Percentiles rank a stretch among this genome's conserved stretches.
Evolutionary conservation across 805 yeast genomes (phyloP).

Genomic region (Lipomyces kockii): DNA sequence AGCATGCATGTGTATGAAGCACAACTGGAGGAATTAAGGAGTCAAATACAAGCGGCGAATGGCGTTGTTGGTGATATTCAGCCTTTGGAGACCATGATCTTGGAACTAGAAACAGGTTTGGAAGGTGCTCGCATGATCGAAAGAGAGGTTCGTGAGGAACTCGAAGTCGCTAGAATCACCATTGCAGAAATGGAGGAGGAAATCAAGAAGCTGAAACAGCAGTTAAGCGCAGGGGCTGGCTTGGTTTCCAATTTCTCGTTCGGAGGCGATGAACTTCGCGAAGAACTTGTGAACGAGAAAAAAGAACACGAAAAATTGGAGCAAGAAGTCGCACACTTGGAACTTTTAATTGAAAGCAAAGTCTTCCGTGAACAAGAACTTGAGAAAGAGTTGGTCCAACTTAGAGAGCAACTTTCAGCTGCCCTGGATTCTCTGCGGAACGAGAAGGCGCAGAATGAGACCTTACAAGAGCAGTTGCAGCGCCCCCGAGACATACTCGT

Average conservation of each 20-base stretch:
- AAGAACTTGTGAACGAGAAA: conserved; percentile 6
- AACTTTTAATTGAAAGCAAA: conserved; percentile 38
- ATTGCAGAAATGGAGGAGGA: conserved; percentile 36
- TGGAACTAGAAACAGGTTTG: conserved; percentile 39
- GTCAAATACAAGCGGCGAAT: conserved; percentile 37
- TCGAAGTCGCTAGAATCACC: conserved; percentile 29
- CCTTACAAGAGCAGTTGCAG: conserved; percentile 28
- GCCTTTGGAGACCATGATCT: conserved; percentile 40
- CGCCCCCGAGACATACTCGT: conserved; percentile 7
- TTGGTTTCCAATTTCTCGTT: background rate
- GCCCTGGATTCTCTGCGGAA: conserved; percentile 17
- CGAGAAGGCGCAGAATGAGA: conserved; percentile 23
- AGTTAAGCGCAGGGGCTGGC: background rate
- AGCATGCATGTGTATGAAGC: conserved; percentile 32
- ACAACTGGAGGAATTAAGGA: conserved; percentile 25
- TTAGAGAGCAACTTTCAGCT: conserved; percentile 27
- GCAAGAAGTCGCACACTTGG: conserved; percentile 39
- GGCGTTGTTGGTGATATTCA: conserved; percentile 37
- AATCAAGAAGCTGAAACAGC: conserved; percentile 37
- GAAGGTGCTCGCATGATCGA: conserved; percentile 39
- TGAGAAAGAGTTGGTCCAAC: conserved; percentile 39
- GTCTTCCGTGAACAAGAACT: conserved; percentile 43
- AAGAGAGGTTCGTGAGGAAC: conserved; percentile 5
- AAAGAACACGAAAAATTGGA: conserved; percentile 17
- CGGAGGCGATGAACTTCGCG: background rate